Evolutionary conservation across 148 eudicot species (phyloP).

Genomic region (Agrostemma githago): DNA sequence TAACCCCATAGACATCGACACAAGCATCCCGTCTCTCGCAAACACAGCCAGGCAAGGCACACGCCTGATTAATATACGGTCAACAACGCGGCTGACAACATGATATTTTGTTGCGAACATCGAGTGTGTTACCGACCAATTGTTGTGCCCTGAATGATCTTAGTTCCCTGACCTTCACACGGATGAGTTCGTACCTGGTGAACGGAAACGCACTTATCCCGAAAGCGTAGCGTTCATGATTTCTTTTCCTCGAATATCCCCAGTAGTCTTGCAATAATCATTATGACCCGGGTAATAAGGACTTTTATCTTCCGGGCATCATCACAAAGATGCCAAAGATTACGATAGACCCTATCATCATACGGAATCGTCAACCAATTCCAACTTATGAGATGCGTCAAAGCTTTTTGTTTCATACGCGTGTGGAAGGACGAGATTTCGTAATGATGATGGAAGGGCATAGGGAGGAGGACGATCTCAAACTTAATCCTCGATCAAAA

Average conservation of each 20-base stretch:
- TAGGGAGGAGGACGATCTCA: neutral
- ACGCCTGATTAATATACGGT: too few relatives aligned
- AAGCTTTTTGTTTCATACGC: slow-evolving; percentile 1
- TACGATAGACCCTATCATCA: neutral
- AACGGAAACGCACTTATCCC: too few relatives aligned
- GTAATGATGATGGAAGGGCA: neutral
- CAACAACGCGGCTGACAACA: too few relatives aligned
- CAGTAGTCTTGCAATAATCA: neutral
- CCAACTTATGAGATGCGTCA: neutral
- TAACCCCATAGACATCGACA: too few relatives aligned
- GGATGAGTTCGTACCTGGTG: too few relatives aligned
- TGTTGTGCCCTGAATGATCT: too few relatives aligned
- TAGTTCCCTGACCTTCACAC: too few relatives aligned
- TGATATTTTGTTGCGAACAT: too few relatives aligned
- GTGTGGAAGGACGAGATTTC: neutral
- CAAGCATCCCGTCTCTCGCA: too few relatives aligned
- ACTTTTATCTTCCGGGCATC: neutral
- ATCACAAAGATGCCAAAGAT: neutral
- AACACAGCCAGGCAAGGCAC: too few relatives aligned
- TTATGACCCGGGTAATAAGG: neutral
- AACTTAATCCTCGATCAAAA: neutral
- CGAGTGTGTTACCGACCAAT: too few relatives aligned
- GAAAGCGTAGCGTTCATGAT: too few relatives aligned
- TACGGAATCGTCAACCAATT: neutral
- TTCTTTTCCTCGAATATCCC: neutral